Conservation (phyloP, 2,329 filamentous ascomycete species). For the Apiospora pterosperma region DNA sequence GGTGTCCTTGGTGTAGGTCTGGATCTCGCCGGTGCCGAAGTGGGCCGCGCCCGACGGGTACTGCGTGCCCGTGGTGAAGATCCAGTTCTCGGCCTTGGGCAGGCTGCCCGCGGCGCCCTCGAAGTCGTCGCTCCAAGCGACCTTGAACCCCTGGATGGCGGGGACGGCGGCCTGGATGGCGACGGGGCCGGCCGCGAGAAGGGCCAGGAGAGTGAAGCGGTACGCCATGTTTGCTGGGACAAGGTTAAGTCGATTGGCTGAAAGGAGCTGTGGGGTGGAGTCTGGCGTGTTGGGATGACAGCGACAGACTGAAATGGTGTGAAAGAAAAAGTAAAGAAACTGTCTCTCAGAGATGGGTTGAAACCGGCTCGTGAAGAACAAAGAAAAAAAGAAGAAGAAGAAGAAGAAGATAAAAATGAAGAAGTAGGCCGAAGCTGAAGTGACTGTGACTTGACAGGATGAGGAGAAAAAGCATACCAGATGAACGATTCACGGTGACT, state of each 20-base stretch:
- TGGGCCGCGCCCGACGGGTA: conserved; percentile 42
- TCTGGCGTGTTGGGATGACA: too few species aligned
- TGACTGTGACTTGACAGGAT: neutral
- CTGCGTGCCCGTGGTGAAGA: conserved; percentile 38
- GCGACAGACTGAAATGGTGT: neutral
- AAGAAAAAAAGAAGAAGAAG: neutral
- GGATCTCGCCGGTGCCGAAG: conserved; percentile 48
- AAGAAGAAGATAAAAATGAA: neutral
- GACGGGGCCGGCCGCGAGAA: neutral
- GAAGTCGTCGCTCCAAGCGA: conserved; percentile 29
- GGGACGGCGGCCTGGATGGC: conserved; percentile 5
- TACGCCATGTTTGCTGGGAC: neutral
- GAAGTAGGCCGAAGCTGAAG: neutral
- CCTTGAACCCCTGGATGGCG: conserved; percentile 1
- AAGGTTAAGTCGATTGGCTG: neutral
- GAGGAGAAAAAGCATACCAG: neutral
- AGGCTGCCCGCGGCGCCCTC: conserved; percentile 25
- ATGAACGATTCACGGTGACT: neutral
- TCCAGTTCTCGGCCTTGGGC: conserved; percentile 39
- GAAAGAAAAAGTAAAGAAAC: neutral
- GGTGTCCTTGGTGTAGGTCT: conserved; percentile 39
- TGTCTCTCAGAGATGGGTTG: neutral
- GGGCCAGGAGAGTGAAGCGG: neutral
- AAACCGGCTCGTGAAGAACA: neutral
- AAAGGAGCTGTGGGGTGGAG: neutral